These are phyloP conservation scores for Lachnellula willkommii DNA, from an alignment of 2,329 filamentous ascomycete species.

Conservation along the genomic window DNA sequence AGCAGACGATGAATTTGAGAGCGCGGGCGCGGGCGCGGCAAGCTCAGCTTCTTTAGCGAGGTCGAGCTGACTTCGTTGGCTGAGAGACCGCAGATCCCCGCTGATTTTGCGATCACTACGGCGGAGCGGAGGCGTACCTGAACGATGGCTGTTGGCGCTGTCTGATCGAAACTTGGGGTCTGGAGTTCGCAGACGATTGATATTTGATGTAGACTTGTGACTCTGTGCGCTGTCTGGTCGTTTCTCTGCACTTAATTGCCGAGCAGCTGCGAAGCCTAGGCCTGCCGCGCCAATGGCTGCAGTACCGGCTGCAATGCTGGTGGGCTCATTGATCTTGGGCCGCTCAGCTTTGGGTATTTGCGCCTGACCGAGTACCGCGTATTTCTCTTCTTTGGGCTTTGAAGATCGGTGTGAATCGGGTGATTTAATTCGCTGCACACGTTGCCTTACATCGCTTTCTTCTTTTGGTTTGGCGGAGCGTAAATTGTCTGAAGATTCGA, in stretches of 20 bases:
- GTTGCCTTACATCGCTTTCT: background rate
- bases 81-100: conserved; percentile 69
- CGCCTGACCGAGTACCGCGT: conserved; percentile 23
- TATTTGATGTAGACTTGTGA: conserved; percentile 26
- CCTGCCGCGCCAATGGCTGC: conserved; percentile 23
- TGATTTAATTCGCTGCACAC: conserved; percentile 2
- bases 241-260: conserved; percentile 28
- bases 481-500: conserved; percentile 20
- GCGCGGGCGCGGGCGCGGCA: conserved; percentile 27
- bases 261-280: conserved; percentile 28
- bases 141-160: conserved; percentile 52
- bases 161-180: conserved; percentile 49
- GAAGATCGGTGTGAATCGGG: conserved; percentile 5
- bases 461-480: background rate
- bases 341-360: conserved; percentile 23
- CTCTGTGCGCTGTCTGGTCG: conserved; percentile 26
- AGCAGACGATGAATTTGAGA: conserved; percentile 19
- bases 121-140: conserved; percentile 63
- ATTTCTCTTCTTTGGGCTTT: conserved; percentile 24
- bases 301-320: conserved; percentile 17
- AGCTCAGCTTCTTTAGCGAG: conserved; percentile 33
- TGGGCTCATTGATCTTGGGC: conserved; percentile 17
- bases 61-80: conserved; percentile 46
- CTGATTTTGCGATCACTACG: conserved; percentile 62
- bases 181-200: conserved; percentile 30